Base-by-base conservation (phyloP, 306 rosid genomes). In the Gynostemma pentaphyllum region DNA sequence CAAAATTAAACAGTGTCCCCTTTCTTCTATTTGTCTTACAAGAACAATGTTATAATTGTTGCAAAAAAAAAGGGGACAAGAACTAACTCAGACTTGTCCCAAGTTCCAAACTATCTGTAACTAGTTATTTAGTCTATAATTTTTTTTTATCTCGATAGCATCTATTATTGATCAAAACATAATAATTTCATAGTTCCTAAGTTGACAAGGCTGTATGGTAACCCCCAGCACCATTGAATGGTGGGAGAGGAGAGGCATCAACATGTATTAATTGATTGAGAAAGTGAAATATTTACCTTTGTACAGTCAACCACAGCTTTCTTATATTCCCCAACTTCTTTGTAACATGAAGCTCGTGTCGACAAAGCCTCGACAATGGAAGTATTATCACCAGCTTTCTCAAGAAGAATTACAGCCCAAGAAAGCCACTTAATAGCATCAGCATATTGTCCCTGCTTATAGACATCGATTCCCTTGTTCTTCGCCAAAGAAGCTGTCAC, bases 371-470 rank as follows among this genome's bases (percentile, higher is more conserved):
- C 97, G 5, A 21, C 52, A 1, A 77, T 2, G 30, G 75, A 79
- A 5, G 78, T 77, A 64, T 15, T 54, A 76, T 88, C 88, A 54
- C 87, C 87, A 14, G 80, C 73, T 75, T 82, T 94, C 87, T 88
- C 89, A 36, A 94, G 75, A 71, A 94, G 87, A 70, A 88, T 23
- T 11, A 80, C 68, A 41, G 99, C 90, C 99, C 99, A 94, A 6
- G 99, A 94, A 24, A 94, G 82, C 99, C 99, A 94, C 78, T 94
- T 88, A 59, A 94, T 94, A 55, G 97, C 97, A 72, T 94, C 99
- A 7, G 95, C 90, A 72, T 84, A 94, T 67, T 94, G 99, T 22
- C 99, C 99, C 72, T 86, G 95, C 81, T 84, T 88, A 88, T 94
- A 88, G 65, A 69, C 79, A 47, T 94, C 95, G 90, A 88, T 78